A percentile compares a stretch with the other conserved stretches of the same genome.
Evolutionary conservation across 2,329 filamentous ascomycete genomes (phyloP).

Genomic region (Trichoderma afroharzianum): DNA sequence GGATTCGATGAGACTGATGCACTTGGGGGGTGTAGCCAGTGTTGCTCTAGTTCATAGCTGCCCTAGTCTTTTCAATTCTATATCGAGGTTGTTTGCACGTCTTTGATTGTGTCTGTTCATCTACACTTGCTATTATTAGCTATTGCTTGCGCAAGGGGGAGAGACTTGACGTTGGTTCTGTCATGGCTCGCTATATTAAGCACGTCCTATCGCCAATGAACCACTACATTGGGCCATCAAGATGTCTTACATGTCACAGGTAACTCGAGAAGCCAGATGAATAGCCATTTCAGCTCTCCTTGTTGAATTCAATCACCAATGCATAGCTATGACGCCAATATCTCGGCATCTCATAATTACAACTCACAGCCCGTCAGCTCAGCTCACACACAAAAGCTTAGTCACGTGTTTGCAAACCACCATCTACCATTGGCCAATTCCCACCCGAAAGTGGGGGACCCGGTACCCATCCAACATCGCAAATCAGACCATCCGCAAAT

Average conservation of each 20-base stretch:
- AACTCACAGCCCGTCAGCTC: neutral
- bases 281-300: neutral
- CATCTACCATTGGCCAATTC: slow-evolving; percentile 36
- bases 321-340: neutral
- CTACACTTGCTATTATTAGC: neutral
- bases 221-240: neutral
- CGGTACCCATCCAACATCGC: slow-evolving; percentile 27
- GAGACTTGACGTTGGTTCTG: neutral
- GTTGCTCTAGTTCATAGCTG: neutral
- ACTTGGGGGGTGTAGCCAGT: neutral
- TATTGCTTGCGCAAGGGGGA: neutral
- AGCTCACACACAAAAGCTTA: slow-evolving; percentile 1
- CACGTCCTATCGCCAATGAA: neutral
- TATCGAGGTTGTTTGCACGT: neutral
- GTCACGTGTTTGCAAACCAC: slow-evolving; percentile 33
- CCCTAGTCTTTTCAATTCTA: neutral
- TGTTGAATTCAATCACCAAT: neutral
- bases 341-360: neutral
- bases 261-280: neutral
- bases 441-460: slow-evolving; percentile 28
- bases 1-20: neutral
- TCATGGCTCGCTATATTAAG: neutral
- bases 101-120: neutral
- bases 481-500: slow-evolving; percentile 48
- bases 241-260: neutral